phyloP scores from a whole-genome alignment of 208 protist species.

The Trypanosoma avium region DNA sequence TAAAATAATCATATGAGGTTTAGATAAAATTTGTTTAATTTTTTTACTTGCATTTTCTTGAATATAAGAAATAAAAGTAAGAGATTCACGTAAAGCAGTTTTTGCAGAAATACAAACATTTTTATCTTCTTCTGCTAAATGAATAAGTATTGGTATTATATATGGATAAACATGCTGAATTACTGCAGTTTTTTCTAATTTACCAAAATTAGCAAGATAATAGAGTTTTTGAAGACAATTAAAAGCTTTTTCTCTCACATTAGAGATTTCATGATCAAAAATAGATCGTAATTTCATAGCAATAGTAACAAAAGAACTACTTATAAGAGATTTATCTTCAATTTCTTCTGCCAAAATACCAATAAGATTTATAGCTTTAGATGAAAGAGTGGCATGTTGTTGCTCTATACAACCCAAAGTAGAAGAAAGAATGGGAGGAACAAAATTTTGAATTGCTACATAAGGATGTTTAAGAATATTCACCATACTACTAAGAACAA shows the following conservation, averaged over 20 bases:
- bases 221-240: not conserved
- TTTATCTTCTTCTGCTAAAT: conserved; percentile 22
- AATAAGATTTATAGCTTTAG: not conserved
- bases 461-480: not conserved
- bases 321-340: not conserved
- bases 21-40: conserved; percentile 15
- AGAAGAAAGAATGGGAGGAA: not conserved
- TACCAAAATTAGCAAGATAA: not conserved
- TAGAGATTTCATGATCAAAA: not conserved
- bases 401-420: not conserved
- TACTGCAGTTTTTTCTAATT: not conserved
- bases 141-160: conserved; percentile 18
- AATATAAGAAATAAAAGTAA: conserved; percentile 8
- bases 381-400: not conserved
- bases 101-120: conserved; percentile 15
- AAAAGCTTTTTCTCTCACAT: not conserved
- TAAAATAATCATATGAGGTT: conserved; percentile 11
- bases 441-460: not conserved
- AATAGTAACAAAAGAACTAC: not conserved
- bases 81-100: conserved; percentile 18
- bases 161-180: conserved; percentile 18
- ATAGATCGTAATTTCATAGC: not conserved
- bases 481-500: not conserved
- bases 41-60: not conserved
- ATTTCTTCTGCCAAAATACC: not conserved